These are phyloP conservation scores for Quercus suber DNA, from an alignment of 306 rosid species.

Conservation along the genomic window DNA sequence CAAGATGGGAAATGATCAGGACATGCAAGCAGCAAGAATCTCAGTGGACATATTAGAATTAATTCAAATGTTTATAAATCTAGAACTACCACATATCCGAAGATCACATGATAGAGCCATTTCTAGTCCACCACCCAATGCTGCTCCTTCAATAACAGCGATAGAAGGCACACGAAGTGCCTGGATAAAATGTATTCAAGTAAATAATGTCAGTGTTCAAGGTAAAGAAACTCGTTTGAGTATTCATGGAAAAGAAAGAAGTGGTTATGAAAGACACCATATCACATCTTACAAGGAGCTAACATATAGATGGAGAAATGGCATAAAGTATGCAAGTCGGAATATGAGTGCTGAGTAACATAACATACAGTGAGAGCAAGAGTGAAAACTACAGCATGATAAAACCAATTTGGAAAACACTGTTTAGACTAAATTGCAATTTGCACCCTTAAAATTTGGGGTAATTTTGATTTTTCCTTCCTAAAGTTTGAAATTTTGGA, in stretches of 20 bases:
- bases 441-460: too few species aligned
- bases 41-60: conserved; percentile 6
- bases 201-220: conserved; percentile 18
- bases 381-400: conserved; percentile 1
- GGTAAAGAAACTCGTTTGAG: background rate
- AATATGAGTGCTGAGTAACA: background rate
- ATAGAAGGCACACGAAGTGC: conserved; percentile 69
- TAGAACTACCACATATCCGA: conserved; percentile 80
- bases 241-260: background rate
- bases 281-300: background rate
- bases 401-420: background rate
- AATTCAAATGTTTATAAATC: conserved; percentile 5
- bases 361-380: conserved; percentile 3
- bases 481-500: too few species aligned
- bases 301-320: background rate
- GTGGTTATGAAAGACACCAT: conserved; percentile 2
- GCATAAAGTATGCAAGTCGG: background rate
- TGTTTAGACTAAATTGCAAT: background rate
- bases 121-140: conserved; percentile 97
- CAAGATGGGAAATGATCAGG: conserved; percentile 23
- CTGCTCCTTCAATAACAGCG: conserved; percentile 90
- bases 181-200: conserved; percentile 39
- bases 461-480: too few species aligned
- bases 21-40: conserved; percentile 13
- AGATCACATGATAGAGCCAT: conserved; percentile 93